Percentiles rank a stretch among this genome's conserved stretches.
These are phyloP conservation scores for Cornus kousa DNA, from an alignment of 148 eudicot genomes.

Conservation along the genomic window DNA sequence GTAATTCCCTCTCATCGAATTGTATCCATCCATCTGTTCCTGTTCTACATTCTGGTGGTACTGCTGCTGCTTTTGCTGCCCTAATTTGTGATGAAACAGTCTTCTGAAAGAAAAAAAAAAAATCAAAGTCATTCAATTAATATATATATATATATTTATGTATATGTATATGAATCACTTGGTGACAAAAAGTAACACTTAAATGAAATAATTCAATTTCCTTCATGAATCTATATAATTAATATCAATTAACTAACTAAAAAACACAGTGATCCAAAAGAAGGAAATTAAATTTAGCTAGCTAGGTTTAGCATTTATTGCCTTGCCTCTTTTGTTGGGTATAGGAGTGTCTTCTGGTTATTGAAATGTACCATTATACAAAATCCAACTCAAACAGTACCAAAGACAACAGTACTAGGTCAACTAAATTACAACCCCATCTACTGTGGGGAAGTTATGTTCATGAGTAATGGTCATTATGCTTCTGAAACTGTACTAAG, in stretches of 20 bases:
- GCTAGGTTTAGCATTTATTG: neutral
- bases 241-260: no score
- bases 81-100: constrained; percentile 28
- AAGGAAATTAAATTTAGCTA: no score
- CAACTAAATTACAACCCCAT: no score
- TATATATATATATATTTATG: no score
- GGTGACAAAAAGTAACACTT: neutral
- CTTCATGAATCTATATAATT: neutral
- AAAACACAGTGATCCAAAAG: neutral
- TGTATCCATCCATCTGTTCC: constrained; percentile 22
- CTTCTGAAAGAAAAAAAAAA: constrained; percentile 19
- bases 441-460: no score
- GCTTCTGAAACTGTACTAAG: no score
- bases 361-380: no score
- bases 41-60: constrained; percentile 24
- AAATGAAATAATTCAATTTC: neutral
- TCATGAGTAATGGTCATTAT: no score
- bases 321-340: neutral
- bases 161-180: neutral
- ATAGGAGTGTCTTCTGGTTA: neutral
- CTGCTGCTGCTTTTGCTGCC: constrained; percentile 28
- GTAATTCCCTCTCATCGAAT: constrained; percentile 23
- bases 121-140: neutral
- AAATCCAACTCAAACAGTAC: no score
- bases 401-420: no score